phyloP scores from a whole-genome alignment of 2,329 filamentous ascomycete genomes.

The Sarocladiaceae sp. region DNA sequence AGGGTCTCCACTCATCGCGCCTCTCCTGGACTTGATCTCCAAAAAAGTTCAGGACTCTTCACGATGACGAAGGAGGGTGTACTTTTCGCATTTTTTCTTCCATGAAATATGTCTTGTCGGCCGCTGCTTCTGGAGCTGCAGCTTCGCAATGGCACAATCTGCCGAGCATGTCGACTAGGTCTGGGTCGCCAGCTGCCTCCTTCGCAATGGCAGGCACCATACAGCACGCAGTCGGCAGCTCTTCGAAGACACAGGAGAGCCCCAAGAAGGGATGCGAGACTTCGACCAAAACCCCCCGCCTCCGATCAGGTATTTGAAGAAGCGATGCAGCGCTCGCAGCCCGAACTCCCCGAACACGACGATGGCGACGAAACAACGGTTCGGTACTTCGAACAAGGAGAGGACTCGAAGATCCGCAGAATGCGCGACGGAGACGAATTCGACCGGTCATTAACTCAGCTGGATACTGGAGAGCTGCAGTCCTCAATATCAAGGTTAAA shows the following conservation, averaged over 20 bases:
- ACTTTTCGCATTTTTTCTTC: conserved; percentile 1
- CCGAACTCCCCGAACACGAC: not conserved
- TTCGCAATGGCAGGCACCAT: conserved; percentile 24
- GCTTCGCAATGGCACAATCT: conserved; percentile 30
- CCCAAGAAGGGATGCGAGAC: conserved; percentile 14
- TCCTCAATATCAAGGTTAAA: conserved; percentile 34
- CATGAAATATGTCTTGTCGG: conserved; percentile 29
- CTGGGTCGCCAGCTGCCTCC: conserved; percentile 20
- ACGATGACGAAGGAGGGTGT: not conserved
- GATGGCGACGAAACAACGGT: conserved; percentile 25
- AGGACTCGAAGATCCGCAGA: conserved; percentile 27
- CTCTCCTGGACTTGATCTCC: conserved; percentile 8
- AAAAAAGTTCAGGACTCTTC: conserved; percentile 17
- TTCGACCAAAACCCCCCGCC: conserved; percentile 13
- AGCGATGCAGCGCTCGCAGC: conserved; percentile 1
- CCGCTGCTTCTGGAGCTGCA: conserved; percentile 29
- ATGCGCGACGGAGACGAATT: conserved; percentile 37
- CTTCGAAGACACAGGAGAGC: not conserved
- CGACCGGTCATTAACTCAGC: conserved; percentile 29
- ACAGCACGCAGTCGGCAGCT: conserved; percentile 25
- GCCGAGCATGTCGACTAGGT: conserved; percentile 30
- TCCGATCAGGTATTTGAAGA: not conserved
- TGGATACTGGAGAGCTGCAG: conserved; percentile 31
- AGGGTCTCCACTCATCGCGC: not conserved
- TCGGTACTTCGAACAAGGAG: conserved; percentile 45